Percentiles rank a stretch among this genome's conserved stretches.
Conservation (phyloP, 148 eudicot species). For the Linanthus parryae region DNA sequence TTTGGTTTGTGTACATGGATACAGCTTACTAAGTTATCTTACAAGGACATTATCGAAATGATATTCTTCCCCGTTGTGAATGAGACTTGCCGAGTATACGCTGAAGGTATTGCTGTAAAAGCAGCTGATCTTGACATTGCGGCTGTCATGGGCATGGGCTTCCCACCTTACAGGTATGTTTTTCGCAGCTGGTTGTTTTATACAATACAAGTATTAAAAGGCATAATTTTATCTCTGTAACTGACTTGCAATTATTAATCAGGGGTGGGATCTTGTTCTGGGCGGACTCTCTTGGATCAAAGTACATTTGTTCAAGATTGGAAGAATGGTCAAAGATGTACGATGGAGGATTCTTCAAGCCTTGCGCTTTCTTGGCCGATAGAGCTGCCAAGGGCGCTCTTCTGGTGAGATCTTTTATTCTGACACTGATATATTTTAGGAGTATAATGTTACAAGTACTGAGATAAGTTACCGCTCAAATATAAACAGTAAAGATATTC, state of each 20-base stretch:
- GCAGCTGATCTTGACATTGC: constrained; percentile 88
- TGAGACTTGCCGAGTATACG: constrained; percentile 83
- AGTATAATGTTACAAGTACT: neutral
- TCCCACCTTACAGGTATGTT: constrained; percentile 91
- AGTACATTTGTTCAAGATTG: constrained; percentile 69
- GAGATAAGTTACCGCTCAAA: neutral
- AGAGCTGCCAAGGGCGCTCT: constrained; percentile 74
- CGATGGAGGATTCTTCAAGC: constrained; percentile 83
- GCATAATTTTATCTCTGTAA: neutral
- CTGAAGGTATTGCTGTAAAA: constrained; percentile 91
- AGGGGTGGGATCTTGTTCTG: constrained; percentile 94
- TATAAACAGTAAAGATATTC: neutral
- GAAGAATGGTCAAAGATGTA: constrained; percentile 76
- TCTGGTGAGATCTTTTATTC: constrained; percentile 65
- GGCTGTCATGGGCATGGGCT: constrained; percentile 87
- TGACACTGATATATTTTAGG: neutral
- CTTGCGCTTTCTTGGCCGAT: constrained; percentile 80
- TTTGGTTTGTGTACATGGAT: neutral
- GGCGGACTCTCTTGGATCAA: constrained; percentile 86
- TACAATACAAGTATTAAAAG: too few relatives aligned
- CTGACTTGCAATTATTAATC: constrained; percentile 7
- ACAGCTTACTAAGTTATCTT: constrained; percentile 58
- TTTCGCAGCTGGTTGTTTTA: too few relatives aligned
- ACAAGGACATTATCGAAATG: constrained; percentile 88
- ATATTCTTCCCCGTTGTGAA: constrained; percentile 91